Conservation (phyloP, 2,329 filamentous ascomycete species). For the Sarocladium strictum region DNA sequence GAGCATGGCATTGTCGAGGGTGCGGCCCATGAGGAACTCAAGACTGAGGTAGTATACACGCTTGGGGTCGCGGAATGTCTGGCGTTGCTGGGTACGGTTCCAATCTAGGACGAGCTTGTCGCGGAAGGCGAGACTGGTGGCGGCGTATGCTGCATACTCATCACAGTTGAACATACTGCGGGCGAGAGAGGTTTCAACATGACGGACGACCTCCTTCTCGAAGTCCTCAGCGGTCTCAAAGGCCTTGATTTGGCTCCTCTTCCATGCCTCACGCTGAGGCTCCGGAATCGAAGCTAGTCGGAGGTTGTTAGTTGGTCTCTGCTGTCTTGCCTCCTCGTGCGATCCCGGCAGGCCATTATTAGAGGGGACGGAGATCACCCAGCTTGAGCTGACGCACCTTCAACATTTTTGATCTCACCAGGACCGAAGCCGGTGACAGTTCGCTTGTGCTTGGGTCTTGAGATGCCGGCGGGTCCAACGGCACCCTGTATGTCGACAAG, state of each 20-base stretch:
- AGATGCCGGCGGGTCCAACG: conserved; percentile 78
- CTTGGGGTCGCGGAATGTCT: conserved; percentile 87
- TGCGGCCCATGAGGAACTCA: conserved; percentile 95
- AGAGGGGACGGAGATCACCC: conserved; percentile 30
- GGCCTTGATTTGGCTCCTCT: conserved; percentile 53
- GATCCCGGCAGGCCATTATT: background rate
- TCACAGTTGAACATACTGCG: conserved; percentile 98
- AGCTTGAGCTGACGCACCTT: conserved; percentile 57
- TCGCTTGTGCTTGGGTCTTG: conserved; percentile 89
- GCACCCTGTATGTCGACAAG: conserved; percentile 82
- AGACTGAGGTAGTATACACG: conserved; percentile 95
- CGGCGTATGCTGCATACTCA: conserved; percentile 86
- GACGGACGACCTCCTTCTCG: conserved; percentile 78
- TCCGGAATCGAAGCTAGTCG: conserved; percentile 73
- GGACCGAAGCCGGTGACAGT: conserved; percentile 93
- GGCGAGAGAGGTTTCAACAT: conserved; percentile 94
- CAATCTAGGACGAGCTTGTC: conserved; percentile 91
- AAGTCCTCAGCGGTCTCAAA: conserved; percentile 82
- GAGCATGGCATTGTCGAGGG: conserved; percentile 97
- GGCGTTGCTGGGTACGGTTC: conserved; percentile 97
- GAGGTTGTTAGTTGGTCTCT: conserved; percentile 11
- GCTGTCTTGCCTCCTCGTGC: background rate
- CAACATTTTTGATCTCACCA: conserved; percentile 86
- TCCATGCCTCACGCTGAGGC: conserved; percentile 76
- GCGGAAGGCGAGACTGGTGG: conserved; percentile 84